Base-by-base conservation (phyloP, 78 protist species). In the Corallochytrium limacisporum region DNA sequence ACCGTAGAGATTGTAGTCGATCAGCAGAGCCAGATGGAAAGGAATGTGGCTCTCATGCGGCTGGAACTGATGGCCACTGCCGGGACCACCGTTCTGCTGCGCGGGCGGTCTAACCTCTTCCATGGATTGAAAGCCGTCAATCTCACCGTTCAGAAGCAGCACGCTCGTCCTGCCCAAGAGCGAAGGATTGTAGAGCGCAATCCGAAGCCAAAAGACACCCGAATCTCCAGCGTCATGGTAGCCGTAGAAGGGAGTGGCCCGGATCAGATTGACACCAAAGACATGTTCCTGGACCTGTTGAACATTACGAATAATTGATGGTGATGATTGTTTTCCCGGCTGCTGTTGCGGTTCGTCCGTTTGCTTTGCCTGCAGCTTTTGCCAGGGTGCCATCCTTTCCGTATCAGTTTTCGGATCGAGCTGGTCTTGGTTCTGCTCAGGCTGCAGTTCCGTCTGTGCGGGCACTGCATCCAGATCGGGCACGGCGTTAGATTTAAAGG, bases 1-100 rank as follows among this genome's bases (percentile, higher is more conserved):
- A 10, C 93, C 93, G 5, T 57, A 62, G 9, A 87, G 55, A 59
- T 86, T 86, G 18, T 73, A 51, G 77, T 87, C 93, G 31, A 81
- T 74, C 22, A 83, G 59, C 35, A 86, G 55, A 59, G 79, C 86
- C 37, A 88, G 72, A 22, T 59, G 26, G 68, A 57, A 87, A 1
- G 91, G 91, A 5, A 90, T 62, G 71, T 90, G 95, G 9, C 91
- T 69, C 63, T 80, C 90, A 57, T 71, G 46, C 1, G 84, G 86
- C 53, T 74, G 75, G 39, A 77, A 60, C 4, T 5, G 29, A 9
- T 13, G 29, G 35, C 63, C 48, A 65, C 53, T 39, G 10, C n/a
- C n/a, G n/a, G n/a, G n/a, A n/a, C n/a, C n/a, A n/a, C n/a, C n/a
- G n/a, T n/a, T n/a, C n/a, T n/a, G n/a, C n/a, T n/a, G n/a, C n/a